A percentile compares a stretch with the other conserved stretches of the same genome.
These are phyloP conservation scores for Syncephalis fuscata DNA, from an alignment of 371 early-diverging fungal genomes.

Conservation along the genomic window DNA sequence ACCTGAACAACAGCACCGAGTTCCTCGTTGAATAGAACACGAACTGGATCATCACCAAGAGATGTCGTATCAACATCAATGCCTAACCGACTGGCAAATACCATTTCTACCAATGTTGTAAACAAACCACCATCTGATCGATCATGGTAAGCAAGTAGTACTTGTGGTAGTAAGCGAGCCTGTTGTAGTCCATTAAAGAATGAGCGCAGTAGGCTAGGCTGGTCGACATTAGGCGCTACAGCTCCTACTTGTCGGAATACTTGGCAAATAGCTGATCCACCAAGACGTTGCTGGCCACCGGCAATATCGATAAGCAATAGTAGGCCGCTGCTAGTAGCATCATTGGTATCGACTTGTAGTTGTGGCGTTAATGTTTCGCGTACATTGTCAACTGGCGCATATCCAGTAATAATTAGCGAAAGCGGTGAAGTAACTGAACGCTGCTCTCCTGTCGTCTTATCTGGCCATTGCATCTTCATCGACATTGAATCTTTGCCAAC, in stretches of 20 bases:
- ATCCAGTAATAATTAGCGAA: conserved; percentile 82
- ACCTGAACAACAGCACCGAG: conserved; percentile 90
- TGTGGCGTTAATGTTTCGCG: conserved; percentile 80
- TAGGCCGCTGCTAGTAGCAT: conserved; percentile 21
- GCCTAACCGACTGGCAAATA: conserved; percentile 85
- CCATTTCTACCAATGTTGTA: conserved; percentile 81
- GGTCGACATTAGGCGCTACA: conserved; percentile 77
- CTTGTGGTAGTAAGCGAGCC: conserved; percentile 19
- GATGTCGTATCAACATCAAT: conserved; percentile 38
- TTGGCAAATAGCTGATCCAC: conserved; percentile 86
- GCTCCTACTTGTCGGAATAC: conserved; percentile 74
- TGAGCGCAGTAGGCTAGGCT: conserved; percentile 37
- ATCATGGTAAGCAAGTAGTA: conserved; percentile 85
- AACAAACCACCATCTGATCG: conserved; percentile 94
- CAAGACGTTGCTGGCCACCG: conserved; percentile 67
- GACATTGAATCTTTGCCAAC: conserved; percentile 98
- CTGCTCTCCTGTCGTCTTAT: conserved; percentile 17
- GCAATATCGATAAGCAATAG: conserved; percentile 77
- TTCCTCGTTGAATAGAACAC: conserved; percentile 85
- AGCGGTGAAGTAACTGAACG: conserved; percentile 72
- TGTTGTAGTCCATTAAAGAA: conserved; percentile 68
- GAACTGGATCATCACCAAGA: conserved; percentile 29
- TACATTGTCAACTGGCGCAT: conserved; percentile 67
- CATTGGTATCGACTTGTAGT: conserved; percentile 19
- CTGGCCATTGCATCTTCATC: conserved; percentile 87